Conservation (phyloP, 1,139 yeast species). For the Kurtzmaniella quercitrusa region DNA sequence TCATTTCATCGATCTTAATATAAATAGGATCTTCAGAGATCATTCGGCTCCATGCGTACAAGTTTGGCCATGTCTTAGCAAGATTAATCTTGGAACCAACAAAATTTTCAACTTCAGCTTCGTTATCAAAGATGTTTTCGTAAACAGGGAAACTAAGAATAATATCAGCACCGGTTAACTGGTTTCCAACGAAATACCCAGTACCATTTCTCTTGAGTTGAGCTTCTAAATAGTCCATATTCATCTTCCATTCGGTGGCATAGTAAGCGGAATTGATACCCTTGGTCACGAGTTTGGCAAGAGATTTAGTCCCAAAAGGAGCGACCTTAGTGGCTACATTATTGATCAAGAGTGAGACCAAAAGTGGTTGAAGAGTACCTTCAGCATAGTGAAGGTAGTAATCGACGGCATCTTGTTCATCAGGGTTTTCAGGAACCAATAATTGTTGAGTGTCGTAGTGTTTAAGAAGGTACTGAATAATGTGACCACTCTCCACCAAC, state of each 20-base stretch:
- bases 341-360: conserved; percentile 40
- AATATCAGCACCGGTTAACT: conserved; percentile 58
- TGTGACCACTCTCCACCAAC: conserved; percentile 47
- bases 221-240: conserved; percentile 40
- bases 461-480: conserved; percentile 39
- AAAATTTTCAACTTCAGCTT: conserved; percentile 30
- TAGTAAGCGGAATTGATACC: conserved; percentile 43
- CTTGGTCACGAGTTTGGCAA: conserved; percentile 38
- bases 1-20: conserved; percentile 24
- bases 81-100: conserved; percentile 33
- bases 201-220: conserved; percentile 35
- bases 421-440: conserved; percentile 28
- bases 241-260: conserved; percentile 36
- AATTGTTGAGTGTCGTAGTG: conserved; percentile 35
- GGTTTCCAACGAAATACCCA: conserved; percentile 53
- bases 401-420: conserved; percentile 38
- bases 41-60: conserved; percentile 38
- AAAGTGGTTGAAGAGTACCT: conserved; percentile 50
- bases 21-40: conserved; percentile 32
- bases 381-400: conserved; percentile 55
- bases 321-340: conserved; percentile 34
- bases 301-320: conserved; percentile 44
- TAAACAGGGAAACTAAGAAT: conserved; percentile 44
- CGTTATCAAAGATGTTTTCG: conserved; percentile 42
- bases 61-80: conserved; percentile 25